Evolutionary conservation across 371 early-diverging fungal species (phyloP).

Genomic region (Sporodiniella umbellata): DNA sequence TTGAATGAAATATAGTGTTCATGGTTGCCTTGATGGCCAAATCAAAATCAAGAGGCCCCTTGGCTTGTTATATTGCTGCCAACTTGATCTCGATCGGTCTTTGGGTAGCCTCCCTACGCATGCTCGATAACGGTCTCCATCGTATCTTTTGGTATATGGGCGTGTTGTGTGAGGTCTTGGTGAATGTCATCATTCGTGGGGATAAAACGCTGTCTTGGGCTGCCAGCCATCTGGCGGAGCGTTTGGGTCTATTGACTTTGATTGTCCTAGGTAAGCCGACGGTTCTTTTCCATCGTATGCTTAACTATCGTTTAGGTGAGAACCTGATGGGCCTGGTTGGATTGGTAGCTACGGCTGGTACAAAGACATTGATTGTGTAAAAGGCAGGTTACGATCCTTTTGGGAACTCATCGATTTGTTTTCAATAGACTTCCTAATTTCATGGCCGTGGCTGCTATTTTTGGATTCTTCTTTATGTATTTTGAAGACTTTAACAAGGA

Average conservation of each 20-base stretch:
- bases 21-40: conserved; percentile 42
- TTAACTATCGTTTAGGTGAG: conserved; percentile 21
- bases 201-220: conserved; percentile 56
- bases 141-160: conserved; percentile 53
- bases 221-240: conserved; percentile 58
- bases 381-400: background rate
- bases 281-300: background rate
- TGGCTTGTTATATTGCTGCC: conserved; percentile 41
- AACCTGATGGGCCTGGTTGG: conserved; percentile 46
- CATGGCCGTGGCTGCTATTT: conserved; percentile 50
- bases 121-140: conserved; percentile 39
- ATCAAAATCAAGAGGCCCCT: conserved; percentile 38
- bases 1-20: conserved; percentile 15
- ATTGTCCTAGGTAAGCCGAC: conserved; percentile 48
- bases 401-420: conserved; percentile 1
- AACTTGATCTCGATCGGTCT: conserved; percentile 51
- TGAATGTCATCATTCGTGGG: conserved; percentile 45
- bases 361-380: conserved; percentile 31
- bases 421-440: conserved; percentile 42
- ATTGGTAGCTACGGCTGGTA: conserved; percentile 35
- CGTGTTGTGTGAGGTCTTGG: conserved; percentile 45
- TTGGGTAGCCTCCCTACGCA: conserved; percentile 46
- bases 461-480: conserved; percentile 54
- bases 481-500: conserved; percentile 54
- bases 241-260: conserved; percentile 52